Evolutionary conservation across 371 early-diverging fungal species (phyloP), one percentile per base, ranked within the genome.

Genomic region (Mucor circinelloides): DNA sequence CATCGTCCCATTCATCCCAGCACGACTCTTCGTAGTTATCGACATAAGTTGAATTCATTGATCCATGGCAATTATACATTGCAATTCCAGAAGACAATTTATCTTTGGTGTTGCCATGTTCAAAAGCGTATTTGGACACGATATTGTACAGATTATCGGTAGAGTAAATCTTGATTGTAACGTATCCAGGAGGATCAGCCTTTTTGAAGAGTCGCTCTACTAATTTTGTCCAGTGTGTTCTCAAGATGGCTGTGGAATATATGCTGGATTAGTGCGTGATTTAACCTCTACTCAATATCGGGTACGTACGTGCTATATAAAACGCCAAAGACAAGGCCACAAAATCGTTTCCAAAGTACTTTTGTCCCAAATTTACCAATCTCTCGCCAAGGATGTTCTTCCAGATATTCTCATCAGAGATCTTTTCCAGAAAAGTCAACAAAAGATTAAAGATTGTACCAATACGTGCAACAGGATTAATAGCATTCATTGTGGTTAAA

Each of bases 331-430:
- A 70, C n/a, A 76, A 63, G 2, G 76, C 56, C 7, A 79, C 79
- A 50, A 79, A 67, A 62, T 78, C 78, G 32, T 75, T 78, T 34
- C 78, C 78, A 59, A 78, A 78, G 32, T 78, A 78, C n/a, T 75
- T 75, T 60, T 78, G 75, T 4, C 58, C 58, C 12, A 78, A 67
- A 7, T 69, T 66, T 2, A 73, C 61, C 3, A 78, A n/a, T 23
- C 78, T 70, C 52, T 70, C 70, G 31, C 78, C 75, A 40, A 78
- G 44, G 9, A 78, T 6, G 31, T 46, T 50, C 30, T 75, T 73
- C 78, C 78, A 78, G 21, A 78, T 66, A 5, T 44, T 27, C 36
- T 78, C 78, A 10, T 78, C 78, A 2, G 73, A 64, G 8, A 78
- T 65, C 19, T 61, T 64, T 42, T 78, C 78, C n/a, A 78, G 57